Percentiles rank a stretch among this genome's conserved stretches.
Conservation (phyloP, 2,329 filamentous ascomycete species). For the Aureobasidium vineae region DNA sequence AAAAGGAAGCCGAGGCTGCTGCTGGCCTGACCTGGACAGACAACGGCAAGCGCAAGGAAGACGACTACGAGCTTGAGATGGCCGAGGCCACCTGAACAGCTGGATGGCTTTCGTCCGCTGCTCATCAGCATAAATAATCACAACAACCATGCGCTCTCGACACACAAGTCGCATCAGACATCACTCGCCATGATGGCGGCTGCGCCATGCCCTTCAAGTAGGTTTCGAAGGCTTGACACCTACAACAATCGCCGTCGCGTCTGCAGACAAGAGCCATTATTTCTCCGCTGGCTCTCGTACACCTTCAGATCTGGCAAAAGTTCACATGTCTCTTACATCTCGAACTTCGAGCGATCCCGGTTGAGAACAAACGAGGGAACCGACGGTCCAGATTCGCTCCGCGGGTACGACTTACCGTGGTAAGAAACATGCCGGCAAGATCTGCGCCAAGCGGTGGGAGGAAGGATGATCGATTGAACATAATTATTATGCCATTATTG, state of each 20-base stretch:
- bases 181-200: background rate
- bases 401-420: background rate
- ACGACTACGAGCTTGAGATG: conserved; percentile 22
- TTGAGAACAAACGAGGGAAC: background rate
- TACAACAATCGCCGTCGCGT: background rate
- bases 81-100: conserved; percentile 21
- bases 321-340: background rate
- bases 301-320: background rate
- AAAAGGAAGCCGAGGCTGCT: conserved; percentile 81
- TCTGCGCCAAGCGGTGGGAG: background rate
- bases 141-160: background rate
- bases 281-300: background rate
- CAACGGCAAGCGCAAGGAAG: conserved; percentile 35
- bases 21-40: conserved; percentile 71
- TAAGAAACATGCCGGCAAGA: background rate
- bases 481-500: background rate
- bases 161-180: background rate
- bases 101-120: background rate
- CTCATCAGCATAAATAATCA: background rate
- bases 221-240: background rate
- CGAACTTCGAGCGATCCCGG: background rate
- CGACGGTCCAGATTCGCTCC: background rate
- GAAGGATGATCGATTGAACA: background rate
- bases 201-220: background rate
- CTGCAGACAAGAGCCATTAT: background rate